phyloP scores from a whole-genome alignment of 306 rosid species.

The Canavalia gladiata region DNA sequence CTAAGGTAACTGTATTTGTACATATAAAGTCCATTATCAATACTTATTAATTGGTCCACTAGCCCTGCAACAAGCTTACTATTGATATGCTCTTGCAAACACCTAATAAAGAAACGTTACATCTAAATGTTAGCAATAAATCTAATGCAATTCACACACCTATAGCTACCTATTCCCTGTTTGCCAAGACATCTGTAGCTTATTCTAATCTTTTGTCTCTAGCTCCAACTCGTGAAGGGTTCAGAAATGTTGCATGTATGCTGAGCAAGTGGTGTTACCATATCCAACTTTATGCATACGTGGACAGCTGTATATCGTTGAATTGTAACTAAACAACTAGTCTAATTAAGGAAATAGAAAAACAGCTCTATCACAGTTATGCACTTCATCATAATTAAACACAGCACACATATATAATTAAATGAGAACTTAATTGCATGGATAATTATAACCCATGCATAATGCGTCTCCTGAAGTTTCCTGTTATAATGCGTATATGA shows the following conservation, averaged over 20 bases:
- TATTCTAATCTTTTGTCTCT: slow-evolving; percentile 5
- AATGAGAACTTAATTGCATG: not conserved
- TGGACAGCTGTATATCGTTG: not conserved
- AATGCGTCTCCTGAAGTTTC: not conserved
- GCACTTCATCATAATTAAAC: not conserved
- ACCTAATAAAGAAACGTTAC: slow-evolving; percentile 21
- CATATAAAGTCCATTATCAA: slow-evolving; percentile 30
- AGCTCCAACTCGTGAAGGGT: slow-evolving; percentile 53
- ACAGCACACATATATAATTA: not conserved
- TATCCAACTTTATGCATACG: slow-evolving; percentile 16
- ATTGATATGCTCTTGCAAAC: slow-evolving; percentile 1
- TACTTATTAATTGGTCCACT: slow-evolving; percentile 53
- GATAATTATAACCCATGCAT: not conserved
- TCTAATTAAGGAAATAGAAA: slow-evolving; percentile 6
- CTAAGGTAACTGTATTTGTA: slow-evolving; percentile 45
- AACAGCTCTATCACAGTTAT: not conserved
- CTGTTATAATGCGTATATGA: not conserved
- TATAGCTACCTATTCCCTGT: slow-evolving; percentile 37
- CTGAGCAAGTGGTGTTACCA: slow-evolving; percentile 29
- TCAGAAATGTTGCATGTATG: slow-evolving; percentile 45
- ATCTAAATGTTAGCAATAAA: slow-evolving; percentile 25
- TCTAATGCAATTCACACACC: slow-evolving; percentile 27
- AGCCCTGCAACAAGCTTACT: slow-evolving; percentile 39
- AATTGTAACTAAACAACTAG: not conserved
- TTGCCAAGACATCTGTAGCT: slow-evolving; percentile 33